Base-by-base conservation (phyloP, 164 flowering plant species). In the Liriodendron chinense region DNA sequence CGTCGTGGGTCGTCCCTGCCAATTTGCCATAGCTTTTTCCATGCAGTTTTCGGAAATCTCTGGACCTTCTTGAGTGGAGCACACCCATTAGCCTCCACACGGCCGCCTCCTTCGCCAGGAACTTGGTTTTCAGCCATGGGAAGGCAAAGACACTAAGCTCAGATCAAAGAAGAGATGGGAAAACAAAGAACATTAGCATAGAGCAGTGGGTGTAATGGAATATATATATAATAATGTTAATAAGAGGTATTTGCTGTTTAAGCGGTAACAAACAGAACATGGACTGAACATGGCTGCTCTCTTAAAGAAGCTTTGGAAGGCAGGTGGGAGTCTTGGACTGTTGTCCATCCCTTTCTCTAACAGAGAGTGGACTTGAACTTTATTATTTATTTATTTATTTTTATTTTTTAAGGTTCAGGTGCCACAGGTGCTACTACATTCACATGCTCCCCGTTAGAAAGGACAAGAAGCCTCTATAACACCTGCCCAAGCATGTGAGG, bases 1-100 rank as follows among this genome's bases (percentile, higher is more conserved):
- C 93, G 81, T 63, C 94, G 69, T 0, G 97, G 99, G 76, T 96
- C 98, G 0, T 96, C 94, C 25, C 69, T 65, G 22, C 97, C 99
- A 14, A 88, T 85, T 61, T 79, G 81, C 87, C 85, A 90, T 1
- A 84, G 53, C 6, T 63, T 83, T 24, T 53, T 18, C 72, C 87
- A 84, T 10, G 77, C 56, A 20, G 14, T 20, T 9, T 77, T 47
- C 0, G 87, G 84, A 7, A 80, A 77, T 24, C 78, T 81, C 50
- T 65, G 83, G 65, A 84, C 56, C 74, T 79, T 85, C 75, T 18
- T 7, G 9, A 62, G 14, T 57, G 72, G 47, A 22, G 8, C 7
- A 23, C 1, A 49, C 2, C 23, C 47, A 23, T 9, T 7, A 53
- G 8, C 28, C 63, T 61, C 43, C 65, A 21, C 8, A 24, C 8